These are phyloP conservation scores for Rosellinia necatrix DNA, from an alignment of 2,329 filamentous ascomycete genomes.

Conservation along the genomic window DNA sequence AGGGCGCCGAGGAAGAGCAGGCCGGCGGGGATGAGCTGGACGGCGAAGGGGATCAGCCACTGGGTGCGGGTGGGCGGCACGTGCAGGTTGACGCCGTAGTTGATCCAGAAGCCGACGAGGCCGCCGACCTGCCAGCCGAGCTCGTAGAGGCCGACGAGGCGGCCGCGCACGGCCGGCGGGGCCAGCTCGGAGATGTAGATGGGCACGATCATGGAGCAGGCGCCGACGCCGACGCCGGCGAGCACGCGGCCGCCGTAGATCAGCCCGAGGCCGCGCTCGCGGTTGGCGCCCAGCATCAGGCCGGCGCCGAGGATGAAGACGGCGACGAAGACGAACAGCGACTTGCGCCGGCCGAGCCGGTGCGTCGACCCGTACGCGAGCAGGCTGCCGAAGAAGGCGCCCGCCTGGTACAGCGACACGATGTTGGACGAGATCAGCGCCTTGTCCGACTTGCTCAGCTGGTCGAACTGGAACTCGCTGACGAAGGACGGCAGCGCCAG, in stretches of 20 bases:
- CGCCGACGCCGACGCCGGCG: constrained; percentile 66
- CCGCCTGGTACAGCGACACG: constrained; percentile 80
- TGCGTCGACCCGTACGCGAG: constrained; percentile 69
- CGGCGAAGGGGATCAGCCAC: constrained; percentile 68
- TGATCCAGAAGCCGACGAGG: constrained; percentile 68
- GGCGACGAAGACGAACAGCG: constrained; percentile 62
- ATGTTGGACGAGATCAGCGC: constrained; percentile 73
- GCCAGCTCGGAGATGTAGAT: constrained; percentile 65
- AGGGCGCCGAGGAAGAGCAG: constrained; percentile 63
- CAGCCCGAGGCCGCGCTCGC: constrained; percentile 64
- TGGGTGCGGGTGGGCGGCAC: constrained; percentile 54
- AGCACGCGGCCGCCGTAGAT: constrained; percentile 67
- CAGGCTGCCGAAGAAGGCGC: constrained; percentile 81
- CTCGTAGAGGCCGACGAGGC: constrained; percentile 70
- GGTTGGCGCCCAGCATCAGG: constrained; percentile 71
- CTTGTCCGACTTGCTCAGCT: constrained; percentile 52
- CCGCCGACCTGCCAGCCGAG: constrained; percentile 68
- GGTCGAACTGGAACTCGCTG: constrained; percentile 67
- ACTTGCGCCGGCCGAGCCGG: constrained; percentile 69
- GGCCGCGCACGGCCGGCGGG: constrained; percentile 66
- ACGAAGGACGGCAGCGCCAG: constrained; percentile 72
- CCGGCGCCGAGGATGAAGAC: constrained; percentile 74
- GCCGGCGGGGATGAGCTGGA: constrained; percentile 70
- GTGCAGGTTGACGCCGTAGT: constrained; percentile 63
- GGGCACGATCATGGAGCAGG: constrained; percentile 65